Evolutionary conservation across 179 eudicot genomes (phyloP).

Genomic region (Beta corolliflora): DNA sequence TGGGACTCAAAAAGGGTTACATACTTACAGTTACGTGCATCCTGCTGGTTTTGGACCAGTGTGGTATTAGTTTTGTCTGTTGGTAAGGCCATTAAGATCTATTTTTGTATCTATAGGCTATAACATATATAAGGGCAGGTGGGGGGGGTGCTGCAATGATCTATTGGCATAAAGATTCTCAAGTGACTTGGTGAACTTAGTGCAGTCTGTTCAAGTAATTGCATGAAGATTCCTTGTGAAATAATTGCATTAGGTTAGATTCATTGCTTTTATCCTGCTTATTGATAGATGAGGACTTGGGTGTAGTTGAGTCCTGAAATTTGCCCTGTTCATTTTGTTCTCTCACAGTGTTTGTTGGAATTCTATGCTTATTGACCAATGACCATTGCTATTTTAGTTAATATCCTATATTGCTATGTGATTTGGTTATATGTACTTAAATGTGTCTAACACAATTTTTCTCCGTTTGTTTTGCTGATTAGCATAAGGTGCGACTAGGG

Average conservation of each 20-base stretch:
- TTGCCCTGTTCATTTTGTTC: background rate
- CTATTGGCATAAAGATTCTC: background rate
- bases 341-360: background rate
- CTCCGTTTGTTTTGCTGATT: slow-evolving; percentile 27
- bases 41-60: too few relatives aligned
- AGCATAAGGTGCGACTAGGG: slow-evolving; percentile 92
- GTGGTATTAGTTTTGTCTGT: too few relatives aligned
- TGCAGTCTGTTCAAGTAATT: background rate
- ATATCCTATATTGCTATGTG: background rate
- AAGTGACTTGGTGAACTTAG: background rate
- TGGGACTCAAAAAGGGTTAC: too few relatives aligned
- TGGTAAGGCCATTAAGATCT: too few relatives aligned
- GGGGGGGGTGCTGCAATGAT: background rate
- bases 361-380: background rate
- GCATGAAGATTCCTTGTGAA: background rate
- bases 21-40: too few relatives aligned
- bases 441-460: background rate
- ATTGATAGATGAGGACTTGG: background rate
- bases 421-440: background rate
- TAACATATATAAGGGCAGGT: too few relatives aligned
- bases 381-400: background rate
- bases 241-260: background rate
- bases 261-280: background rate
- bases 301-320: background rate
- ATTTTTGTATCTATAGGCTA: too few relatives aligned